Evolutionary conservation across 805 yeast genomes (phyloP), one percentile per base, ranked within the genome.

Genomic region (Saturnispora sanitii): DNA sequence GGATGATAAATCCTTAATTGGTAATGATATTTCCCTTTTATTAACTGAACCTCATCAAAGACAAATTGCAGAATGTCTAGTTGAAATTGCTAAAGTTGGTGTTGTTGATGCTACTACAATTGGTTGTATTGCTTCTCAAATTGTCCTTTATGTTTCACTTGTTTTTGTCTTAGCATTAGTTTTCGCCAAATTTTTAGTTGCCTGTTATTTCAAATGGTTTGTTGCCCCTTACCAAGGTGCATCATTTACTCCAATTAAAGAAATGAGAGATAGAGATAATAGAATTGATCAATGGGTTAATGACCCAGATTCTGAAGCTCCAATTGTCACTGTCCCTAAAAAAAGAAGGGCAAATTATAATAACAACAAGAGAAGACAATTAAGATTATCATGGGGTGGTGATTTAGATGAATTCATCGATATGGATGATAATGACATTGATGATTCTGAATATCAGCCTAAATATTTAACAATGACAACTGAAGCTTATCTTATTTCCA

Each of bases 101-200:
- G 78, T 76, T 37, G 75, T 92, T 32, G 97, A 92, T 56, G 76
- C 88, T 2, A 84, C 83, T 29, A 78, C 95, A 6, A 77, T 92
- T 53, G 98, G 98, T 5, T 92, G 98, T 64, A 78, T 92, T 54
- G 94, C 95, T 0, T 86, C 96, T 0, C 66, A 77, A 41, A 77
- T 88, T 30, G 96, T 92, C 1, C 70, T 92, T 45, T 75, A 77
- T 51, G 71, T 82, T 6, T 83, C 96, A 1, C 70, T 92, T 53
- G 79, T 82, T 8, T 86, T 92, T 56, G 88, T 92, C 52, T 67
- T 92, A 43, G 72, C 94, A 2, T 75, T 92, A 40, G 94, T 87
- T 19, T 54, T 79, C 39, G 68, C 68, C 33, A 88, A 88, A 62
- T 92, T 92, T 52, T 42, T 82, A 12, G 67, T 90, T 58, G 96